Percentiles rank a stretch among this genome's conserved stretches.
Conservation (phyloP, 768 basidiomycete species). For the Exsudoporus frostii region DNA sequence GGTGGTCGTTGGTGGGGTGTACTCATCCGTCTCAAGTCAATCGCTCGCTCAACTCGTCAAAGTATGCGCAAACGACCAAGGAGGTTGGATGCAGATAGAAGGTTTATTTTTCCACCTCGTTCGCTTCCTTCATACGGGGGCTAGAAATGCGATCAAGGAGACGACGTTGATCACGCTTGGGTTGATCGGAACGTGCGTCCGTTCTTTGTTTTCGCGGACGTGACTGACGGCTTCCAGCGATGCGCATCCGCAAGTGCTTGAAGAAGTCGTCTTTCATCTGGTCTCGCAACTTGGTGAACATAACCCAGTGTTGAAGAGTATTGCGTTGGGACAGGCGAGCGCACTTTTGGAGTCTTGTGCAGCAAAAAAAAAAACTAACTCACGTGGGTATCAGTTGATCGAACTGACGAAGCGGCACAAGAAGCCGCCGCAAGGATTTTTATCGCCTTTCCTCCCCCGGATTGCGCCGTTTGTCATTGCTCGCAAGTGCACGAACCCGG, state of each 20-base stretch:
- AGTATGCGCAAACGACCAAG: slow-evolving; percentile 36
- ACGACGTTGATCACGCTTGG: slow-evolving; percentile 62
- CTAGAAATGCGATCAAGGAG: slow-evolving; percentile 53
- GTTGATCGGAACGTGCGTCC: slow-evolving; percentile 43
- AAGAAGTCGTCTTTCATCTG: slow-evolving; percentile 57
- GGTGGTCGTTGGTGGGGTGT: not conserved
- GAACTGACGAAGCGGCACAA: slow-evolving; percentile 54
- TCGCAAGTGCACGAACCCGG: slow-evolving; percentile 56
- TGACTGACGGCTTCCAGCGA: slow-evolving; percentile 37
- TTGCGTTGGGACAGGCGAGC: slow-evolving; percentile 64
- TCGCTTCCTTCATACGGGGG: slow-evolving; percentile 42
- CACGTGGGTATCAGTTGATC: slow-evolving; percentile 45
- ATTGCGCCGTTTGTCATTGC: slow-evolving; percentile 65
- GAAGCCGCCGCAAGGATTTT: slow-evolving; percentile 61
- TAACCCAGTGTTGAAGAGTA: slow-evolving; percentile 68
- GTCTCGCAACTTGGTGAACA: slow-evolving; percentile 63
- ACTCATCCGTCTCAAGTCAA: slow-evolving; percentile 31
- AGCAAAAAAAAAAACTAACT: slow-evolving; percentile 1
- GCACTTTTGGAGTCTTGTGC: not conserved
- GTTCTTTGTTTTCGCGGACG: not conserved
- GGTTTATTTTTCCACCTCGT: slow-evolving; percentile 45
- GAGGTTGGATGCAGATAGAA: slow-evolving; percentile 36
- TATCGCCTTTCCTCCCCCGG: slow-evolving; percentile 66
- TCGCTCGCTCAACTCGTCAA: slow-evolving; percentile 48
- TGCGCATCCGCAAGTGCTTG: slow-evolving; percentile 49